Conservation (phyloP, 2,329 filamentous ascomycete species). For the Aspergillus floridensis region DNA sequence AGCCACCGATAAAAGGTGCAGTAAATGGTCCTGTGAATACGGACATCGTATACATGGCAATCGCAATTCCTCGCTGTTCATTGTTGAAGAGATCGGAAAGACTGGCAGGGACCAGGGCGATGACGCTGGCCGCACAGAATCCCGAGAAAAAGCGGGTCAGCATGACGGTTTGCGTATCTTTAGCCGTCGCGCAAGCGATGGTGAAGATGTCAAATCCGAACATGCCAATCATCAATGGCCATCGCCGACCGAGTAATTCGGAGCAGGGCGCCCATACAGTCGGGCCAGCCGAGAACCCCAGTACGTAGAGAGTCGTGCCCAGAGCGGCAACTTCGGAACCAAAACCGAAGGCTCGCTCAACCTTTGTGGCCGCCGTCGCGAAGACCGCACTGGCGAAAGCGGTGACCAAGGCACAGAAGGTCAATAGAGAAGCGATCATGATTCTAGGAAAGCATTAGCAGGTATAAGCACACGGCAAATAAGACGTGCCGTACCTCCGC, state of each 20-base stretch:
- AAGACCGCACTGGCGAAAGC: constrained; percentile 60
- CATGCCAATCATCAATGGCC: constrained; percentile 47
- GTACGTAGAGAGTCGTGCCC: constrained; percentile 47
- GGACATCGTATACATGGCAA: constrained; percentile 48
- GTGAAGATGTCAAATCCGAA: constrained; percentile 43
- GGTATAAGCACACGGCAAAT: no score
- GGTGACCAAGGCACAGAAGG: constrained; percentile 35
- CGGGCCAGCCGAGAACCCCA: constrained; percentile 57
- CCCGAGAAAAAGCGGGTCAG: constrained; percentile 46
- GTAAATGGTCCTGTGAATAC: constrained; percentile 48
- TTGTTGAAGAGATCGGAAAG: constrained; percentile 51
- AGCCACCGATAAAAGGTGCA: constrained; percentile 50
- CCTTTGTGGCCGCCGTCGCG: constrained; percentile 57
- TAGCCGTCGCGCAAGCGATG: constrained; percentile 43
- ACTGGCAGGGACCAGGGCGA: constrained; percentile 41
- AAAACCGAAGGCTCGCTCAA: constrained; percentile 50
- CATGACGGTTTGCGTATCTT: constrained; percentile 39
- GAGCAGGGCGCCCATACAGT: constrained; percentile 60
- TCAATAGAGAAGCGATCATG: constrained; percentile 16
- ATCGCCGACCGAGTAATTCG: constrained; percentile 57
- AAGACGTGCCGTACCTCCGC: constrained; percentile 36
- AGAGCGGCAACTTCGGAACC: constrained; percentile 41
- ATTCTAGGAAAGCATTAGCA: constrained; percentile 9
- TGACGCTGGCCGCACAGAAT: constrained; percentile 41
- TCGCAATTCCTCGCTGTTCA: constrained; percentile 36